Evolutionary conservation across 2,329 filamentous ascomycete genomes (phyloP).

Genomic region (Fusarium lyarnte): DNA sequence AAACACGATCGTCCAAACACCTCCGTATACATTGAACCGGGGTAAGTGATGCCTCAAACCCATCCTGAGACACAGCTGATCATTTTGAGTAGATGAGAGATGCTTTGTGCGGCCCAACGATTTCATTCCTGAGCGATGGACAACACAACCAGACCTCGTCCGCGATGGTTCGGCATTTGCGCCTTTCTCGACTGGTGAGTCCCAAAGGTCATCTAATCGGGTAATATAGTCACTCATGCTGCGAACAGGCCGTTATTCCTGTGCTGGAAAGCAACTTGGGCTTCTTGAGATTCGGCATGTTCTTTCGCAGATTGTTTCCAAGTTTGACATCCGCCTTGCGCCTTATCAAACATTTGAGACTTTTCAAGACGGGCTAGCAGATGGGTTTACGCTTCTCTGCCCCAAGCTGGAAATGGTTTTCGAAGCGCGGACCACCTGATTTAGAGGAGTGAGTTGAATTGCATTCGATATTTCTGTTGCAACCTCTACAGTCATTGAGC

Average conservation of each 20-base stretch:
- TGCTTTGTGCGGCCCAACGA: not conserved
- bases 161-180: not conserved
- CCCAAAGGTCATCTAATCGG: not conserved
- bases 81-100: not conserved
- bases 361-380: not conserved
- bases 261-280: not conserved
- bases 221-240: not conserved
- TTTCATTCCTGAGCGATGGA: not conserved
- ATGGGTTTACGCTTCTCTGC: not conserved
- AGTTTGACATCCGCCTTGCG: not conserved
- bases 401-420: not conserved
- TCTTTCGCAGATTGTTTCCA: not conserved
- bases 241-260: not conserved
- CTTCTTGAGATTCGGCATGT: not conserved
- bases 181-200: not conserved
- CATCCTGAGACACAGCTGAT: not conserved
- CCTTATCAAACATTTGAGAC: not conserved
- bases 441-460: not conserved
- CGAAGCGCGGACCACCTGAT: not conserved
- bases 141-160: not conserved
- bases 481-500: not conserved
- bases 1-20: not conserved
- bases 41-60: not conserved
- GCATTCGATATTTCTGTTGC: fast-evolving
- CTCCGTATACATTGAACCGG: not conserved